phyloP scores from a whole-genome alignment of 2,329 filamentous ascomycete species.

The Penicillium corylophilum region DNA sequence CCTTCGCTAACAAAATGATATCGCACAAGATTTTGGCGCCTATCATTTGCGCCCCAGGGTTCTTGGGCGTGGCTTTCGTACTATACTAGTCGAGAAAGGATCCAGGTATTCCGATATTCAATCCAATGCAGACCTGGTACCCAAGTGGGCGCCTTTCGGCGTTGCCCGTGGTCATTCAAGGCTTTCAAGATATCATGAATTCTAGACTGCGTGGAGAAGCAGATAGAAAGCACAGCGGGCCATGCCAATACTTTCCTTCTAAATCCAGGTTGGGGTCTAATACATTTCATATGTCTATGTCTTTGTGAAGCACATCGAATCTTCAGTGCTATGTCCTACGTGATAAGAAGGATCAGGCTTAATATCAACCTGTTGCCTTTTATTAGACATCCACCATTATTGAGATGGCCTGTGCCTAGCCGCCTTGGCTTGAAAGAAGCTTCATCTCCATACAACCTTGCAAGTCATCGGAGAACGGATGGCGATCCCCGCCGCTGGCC shows the following conservation, averaged over 20 bases:
- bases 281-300: not conserved
- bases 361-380: not conserved
- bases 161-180: not conserved
- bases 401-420: no score
- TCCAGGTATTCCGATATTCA: not conserved
- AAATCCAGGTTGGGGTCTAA: not conserved
- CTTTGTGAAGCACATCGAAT: not conserved
- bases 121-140: not conserved
- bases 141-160: not conserved
- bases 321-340: not conserved
- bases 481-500: slow-evolving; percentile 6
- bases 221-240: not conserved
- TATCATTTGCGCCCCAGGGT: not conserved
- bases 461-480: not conserved
- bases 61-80: not conserved
- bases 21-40: not conserved
- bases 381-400: not conserved
- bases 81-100: no score
- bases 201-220: not conserved
- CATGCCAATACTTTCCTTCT: not conserved
- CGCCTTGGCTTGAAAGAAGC: slow-evolving; percentile 1
- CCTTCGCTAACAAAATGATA: not conserved
- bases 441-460: slow-evolving; percentile 3
- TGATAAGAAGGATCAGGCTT: not conserved
- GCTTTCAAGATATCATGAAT: not conserved